Evolutionary conservation across 2,329 filamentous ascomycete species (phyloP).

Genomic region (Talaromyces amestolkiae): DNA sequence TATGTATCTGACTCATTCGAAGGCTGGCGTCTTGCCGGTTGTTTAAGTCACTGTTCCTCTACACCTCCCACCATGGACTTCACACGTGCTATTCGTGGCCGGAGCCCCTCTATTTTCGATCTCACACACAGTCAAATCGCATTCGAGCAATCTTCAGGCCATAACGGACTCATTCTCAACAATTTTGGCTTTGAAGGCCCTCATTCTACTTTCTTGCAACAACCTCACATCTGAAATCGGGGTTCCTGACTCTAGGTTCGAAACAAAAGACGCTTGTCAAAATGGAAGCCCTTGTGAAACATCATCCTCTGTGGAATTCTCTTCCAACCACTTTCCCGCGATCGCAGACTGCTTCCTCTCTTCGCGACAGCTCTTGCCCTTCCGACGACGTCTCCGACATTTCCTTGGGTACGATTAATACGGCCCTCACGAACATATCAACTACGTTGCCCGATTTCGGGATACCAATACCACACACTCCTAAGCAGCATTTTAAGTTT

Average conservation of each 20-base stretch:
- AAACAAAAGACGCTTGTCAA: conserved; percentile 3
- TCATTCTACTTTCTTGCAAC: background rate
- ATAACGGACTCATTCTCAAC: background rate
- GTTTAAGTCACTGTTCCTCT: conserved; percentile 11
- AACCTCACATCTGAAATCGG: background rate
- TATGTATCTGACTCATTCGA: conserved; percentile 16
- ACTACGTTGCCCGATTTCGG: conserved; percentile 25
- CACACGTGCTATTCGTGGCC: conserved; percentile 19
- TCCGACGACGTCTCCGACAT: conserved; percentile 39
- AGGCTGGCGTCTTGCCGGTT: conserved; percentile 18
- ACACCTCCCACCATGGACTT: conserved; percentile 18
- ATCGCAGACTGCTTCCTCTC: conserved; percentile 31
- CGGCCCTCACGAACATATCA: conserved; percentile 25
- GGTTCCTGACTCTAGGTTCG: background rate
- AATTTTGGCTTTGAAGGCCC: background rate
- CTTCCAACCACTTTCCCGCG: conserved; percentile 37
- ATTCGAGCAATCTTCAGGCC: background rate
- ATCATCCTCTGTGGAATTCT: conserved; percentile 38
- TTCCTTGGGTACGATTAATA: conserved; percentile 29
- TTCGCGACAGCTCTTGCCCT: conserved; percentile 41
- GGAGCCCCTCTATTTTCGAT: conserved; percentile 16
- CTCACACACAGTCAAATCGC: background rate
- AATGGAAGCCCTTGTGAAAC: conserved; percentile 30
- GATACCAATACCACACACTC: conserved; percentile 27
- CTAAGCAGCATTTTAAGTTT: conserved; percentile 24